Base-by-base conservation (phyloP, 495 filamentous ascomycete genomes). In the Acidomyces sp. region DNA sequence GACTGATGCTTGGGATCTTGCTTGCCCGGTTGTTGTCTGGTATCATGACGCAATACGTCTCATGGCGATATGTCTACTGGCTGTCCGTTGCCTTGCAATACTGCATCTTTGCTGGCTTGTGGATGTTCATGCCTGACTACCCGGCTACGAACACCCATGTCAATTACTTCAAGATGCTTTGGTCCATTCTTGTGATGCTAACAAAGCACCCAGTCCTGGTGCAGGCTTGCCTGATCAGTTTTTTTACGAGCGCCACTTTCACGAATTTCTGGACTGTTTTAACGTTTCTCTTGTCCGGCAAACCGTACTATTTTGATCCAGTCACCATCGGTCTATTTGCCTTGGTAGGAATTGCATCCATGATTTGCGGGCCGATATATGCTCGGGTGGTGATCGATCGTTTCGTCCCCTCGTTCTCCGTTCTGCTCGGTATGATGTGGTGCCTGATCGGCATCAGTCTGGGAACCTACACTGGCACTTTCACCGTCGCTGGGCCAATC, bases 181-280 rank as follows among this genome's bases (percentile, higher is more conserved):
- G 61, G 46, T 66, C 62, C 17, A 83, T 88, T n/a, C 46, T 70
- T 15, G 42, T 61, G 5, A 67, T 88, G 48, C 55, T 82, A 18
- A 52, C 68, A 39, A 67, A 63, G 2, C 67, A 84, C 34, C 81
- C 84, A 1, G 58, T 81, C 3, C 67, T 92, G 2, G 66, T 79
- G 0, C 82, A 88, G 51, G 70, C 71, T 3, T 75, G 71, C 23
- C 51, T 78, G 1, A 68, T 75, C 28, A 67, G 69, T 1, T 69
- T 78, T 46, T 68, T 71, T 43, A 63, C 62, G 10, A 65, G 65
- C 3, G 58, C 65, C 0, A 72, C 68, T 1, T 82, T 82, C 55
- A 82, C 76, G n/a, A 61, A 53, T 22, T 80, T 78, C 64, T 92
- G 83, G 84, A 90, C 84, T 2, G 88, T 83, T 0, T 61, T 88